These are phyloP conservation scores for Trichosanthes truncata DNA, from an alignment of 306 rosid species.

Conservation along the genomic window DNA sequence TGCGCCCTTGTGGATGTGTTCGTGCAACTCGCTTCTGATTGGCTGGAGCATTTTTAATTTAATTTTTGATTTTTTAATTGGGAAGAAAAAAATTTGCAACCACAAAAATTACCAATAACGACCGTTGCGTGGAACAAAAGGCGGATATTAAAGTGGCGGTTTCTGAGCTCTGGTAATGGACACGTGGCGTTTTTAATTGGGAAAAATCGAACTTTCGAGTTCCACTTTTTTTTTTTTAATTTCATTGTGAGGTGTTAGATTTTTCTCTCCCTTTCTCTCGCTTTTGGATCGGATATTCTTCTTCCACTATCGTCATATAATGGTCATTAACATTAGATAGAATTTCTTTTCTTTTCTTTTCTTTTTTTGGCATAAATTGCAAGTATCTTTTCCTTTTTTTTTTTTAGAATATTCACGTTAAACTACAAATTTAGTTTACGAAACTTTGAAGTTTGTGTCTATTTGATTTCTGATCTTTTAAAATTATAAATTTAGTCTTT, in stretches of 20 bases:
- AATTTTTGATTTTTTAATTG: background rate
- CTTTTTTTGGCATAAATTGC: too few species aligned
- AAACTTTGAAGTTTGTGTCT: too few species aligned
- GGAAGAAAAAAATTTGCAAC: background rate
- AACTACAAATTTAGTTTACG: too few species aligned
- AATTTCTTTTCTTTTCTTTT: too few species aligned
- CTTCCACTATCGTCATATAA: background rate
- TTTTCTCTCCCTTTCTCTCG: background rate
- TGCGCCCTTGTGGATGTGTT: background rate
- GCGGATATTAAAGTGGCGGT: background rate
- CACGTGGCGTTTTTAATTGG: background rate
- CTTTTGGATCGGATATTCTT: background rate
- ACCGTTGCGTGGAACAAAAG: constrained; percentile 1
- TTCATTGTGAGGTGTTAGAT: background rate
- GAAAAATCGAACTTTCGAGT: background rate
- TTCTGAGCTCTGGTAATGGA: background rate
- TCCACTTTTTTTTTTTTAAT: background rate
- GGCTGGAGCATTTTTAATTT: background rate
- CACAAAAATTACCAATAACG: background rate
- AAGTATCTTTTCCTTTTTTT: too few species aligned
- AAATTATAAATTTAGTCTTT: too few species aligned
- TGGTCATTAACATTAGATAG: background rate
- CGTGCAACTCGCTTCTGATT: background rate
- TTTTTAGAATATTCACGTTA: too few species aligned
- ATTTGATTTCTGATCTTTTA: too few species aligned